Percentiles rank a stretch among this genome's conserved stretches.
Conservation (phyloP, 257 asterid species). For the Solanum ossicruentum region DNA sequence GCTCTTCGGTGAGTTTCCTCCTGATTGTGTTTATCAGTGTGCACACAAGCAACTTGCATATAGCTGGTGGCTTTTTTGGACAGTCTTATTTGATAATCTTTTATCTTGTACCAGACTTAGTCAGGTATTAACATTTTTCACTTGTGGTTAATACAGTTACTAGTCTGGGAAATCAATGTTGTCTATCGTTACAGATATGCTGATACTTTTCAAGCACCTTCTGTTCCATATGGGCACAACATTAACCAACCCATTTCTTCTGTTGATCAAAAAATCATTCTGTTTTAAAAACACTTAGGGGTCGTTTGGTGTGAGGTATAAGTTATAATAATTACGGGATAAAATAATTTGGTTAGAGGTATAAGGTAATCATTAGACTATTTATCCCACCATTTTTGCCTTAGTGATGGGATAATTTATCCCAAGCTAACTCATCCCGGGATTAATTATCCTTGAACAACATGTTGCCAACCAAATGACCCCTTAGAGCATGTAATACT, state of each 20-base stretch:
- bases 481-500: background rate
- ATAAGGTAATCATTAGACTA: too few relatives aligned
- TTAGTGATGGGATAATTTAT: too few relatives aligned
- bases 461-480: too few relatives aligned
- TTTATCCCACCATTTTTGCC: too few relatives aligned
- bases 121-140: conserved; percentile 33
- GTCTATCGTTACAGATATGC: conserved; percentile 26
- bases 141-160: conserved; percentile 42
- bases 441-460: too few relatives aligned
- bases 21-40: background rate
- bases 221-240: conserved; percentile 18
- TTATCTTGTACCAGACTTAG: conserved; percentile 2
- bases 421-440: too few relatives aligned
- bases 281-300: background rate
- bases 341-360: too few relatives aligned
- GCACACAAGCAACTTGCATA: background rate
- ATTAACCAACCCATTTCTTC: background rate
- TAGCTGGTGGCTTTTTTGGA: background rate
- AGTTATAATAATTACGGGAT: too few relatives aligned
- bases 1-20: conserved; percentile 45
- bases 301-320: too few relatives aligned
- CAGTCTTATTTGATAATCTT: background rate
- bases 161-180: conserved; percentile 7
- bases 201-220: background rate
- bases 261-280: background rate